Evolutionary conservation across 345 rosid species (phyloP), one percentile per base, ranked within the genome.

Genomic region (Angophora floribunda): DNA sequence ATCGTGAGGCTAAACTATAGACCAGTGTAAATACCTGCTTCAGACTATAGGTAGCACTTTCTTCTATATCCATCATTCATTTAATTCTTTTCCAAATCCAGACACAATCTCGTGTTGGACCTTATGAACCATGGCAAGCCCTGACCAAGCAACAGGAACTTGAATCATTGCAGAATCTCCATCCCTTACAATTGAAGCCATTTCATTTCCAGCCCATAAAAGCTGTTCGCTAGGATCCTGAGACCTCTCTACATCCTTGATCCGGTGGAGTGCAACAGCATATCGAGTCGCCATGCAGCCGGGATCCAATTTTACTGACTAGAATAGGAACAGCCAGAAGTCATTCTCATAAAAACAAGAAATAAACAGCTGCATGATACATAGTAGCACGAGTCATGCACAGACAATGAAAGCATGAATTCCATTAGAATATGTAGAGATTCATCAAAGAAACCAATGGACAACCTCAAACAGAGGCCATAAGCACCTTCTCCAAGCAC

Each of bases 401-500:
- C 49, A 51, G 59, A 52, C 14, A 22, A 55, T 50, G 50, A 21
- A 63, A 59, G 85, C 32, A 28, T 65, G 13, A 59, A 30, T 88
- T 86, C 57, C 84, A 67, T 88, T 89, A 87, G 86, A 91, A 85
- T 75, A 88, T 88, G 61, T 90, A 90, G 88, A 93, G 90, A 92
- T 93, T 88, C 93, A 88, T 75, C 36, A 85, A 63, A 26, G 24
- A 84, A 57, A 24, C 36, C 41, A 88, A 88, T 61, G 52, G 80
- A 63, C 78, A 53, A 90, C 85, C 91, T 87, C 88, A 92, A 91
- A 88, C 88, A 92, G 95, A 91, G 87, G 59, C 91, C 92, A 92
- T 91, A 92, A 91, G 96, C 95, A 98, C 99, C 99, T 98, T 98
- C 96, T 98, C 99, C 97, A 98, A 95, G 93, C 99, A 98, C 91